Percentiles rank a stretch among this genome's conserved stretches.
Conservation (phyloP, 441 rosid genomes). For the Hura crepitans region DNA sequence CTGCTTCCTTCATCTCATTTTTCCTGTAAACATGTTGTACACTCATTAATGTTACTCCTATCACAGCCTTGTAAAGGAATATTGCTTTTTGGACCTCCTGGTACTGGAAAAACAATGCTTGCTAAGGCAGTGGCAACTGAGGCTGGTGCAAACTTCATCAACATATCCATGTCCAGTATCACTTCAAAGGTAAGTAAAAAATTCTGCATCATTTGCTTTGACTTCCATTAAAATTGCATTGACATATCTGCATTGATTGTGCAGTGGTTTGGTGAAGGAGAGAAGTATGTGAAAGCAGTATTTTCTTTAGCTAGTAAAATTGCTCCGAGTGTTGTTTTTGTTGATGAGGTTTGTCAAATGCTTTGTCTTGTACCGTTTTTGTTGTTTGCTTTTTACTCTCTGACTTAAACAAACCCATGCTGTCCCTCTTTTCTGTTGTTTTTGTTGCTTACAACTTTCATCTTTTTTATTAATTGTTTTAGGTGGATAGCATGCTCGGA, state of each 20-base stretch:
- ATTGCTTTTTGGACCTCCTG: conserved; percentile 97
- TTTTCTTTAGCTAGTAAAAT: conserved; percentile 98
- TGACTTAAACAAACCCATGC: background rate
- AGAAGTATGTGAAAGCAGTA: conserved; percentile 95
- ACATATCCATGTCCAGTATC: conserved; percentile 99
- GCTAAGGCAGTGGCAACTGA: conserved; percentile 99
- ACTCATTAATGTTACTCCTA: conserved; percentile 13
- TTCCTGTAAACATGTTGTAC: background rate
- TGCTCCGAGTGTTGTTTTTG: conserved; percentile 92
- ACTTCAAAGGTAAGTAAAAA: conserved; percentile 72
- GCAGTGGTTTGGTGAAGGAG: conserved; percentile 99
- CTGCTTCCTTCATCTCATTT: background rate
- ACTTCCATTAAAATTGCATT: conserved; percentile 14
- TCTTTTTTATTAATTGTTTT: conserved; percentile 21
- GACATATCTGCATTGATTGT: conserved; percentile 25
- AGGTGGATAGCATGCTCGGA: conserved; percentile 99
- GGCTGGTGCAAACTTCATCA: conserved; percentile 97
- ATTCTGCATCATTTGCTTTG: conserved; percentile 4
- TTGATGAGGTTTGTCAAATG: conserved; percentile 77
- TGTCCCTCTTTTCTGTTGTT: background rate
- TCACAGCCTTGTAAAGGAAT: conserved; percentile 94
- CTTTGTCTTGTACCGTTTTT: background rate
- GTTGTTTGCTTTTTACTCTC: background rate
- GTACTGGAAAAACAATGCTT: conserved; percentile 99
- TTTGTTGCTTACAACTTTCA: background rate